phyloP scores from a whole-genome alignment of 2,329 filamentous ascomycete species.

The Chlorencoelia australis region DNA sequence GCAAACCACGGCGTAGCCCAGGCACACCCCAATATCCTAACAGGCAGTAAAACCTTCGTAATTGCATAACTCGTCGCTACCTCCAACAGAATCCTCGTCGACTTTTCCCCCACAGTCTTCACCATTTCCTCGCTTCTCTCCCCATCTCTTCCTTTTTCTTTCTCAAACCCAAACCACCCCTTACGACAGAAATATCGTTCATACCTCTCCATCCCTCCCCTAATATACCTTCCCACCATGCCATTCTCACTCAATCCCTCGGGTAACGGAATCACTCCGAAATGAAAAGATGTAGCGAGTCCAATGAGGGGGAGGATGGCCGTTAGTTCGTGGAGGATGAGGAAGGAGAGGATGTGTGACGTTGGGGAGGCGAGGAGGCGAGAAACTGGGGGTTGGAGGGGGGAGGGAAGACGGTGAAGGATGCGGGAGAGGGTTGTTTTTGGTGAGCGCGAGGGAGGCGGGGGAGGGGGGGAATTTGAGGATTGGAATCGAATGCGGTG shows the following conservation, averaged over 20 bases:
- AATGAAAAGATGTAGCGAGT: conserved; percentile 71
- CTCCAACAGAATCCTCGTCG: conserved; percentile 40
- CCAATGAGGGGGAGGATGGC: conserved; percentile 71
- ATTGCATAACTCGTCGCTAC: conserved; percentile 86
- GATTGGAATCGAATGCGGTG: not conserved
- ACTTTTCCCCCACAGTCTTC: conserved; percentile 18
- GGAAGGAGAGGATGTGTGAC: conserved; percentile 75
- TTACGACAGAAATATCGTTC: conserved; percentile 68
- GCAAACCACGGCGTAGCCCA: conserved; percentile 95
- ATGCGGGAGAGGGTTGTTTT: conserved; percentile 12
- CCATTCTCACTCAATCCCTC: conserved; percentile 7
- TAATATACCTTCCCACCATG: conserved; percentile 10
- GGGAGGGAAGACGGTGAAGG: conserved; percentile 38
- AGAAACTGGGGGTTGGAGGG: conserved; percentile 58
- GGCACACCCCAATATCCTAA: conserved; percentile 66
- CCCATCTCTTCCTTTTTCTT: conserved; percentile 7
- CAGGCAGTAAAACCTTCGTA: conserved; percentile 73
- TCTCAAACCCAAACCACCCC: conserved; percentile 63
- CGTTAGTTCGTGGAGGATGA: conserved; percentile 86
- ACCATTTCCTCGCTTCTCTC: conserved; percentile 25
- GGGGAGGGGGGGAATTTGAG: not conserved
- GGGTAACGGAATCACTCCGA: conserved; percentile 68
- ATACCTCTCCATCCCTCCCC: conserved; percentile 53
- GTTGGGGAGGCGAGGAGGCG: conserved; percentile 67
- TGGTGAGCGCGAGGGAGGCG: not conserved